These are phyloP conservation scores for Drosera spatulata DNA, from an alignment of 179 eudicot genomes.

Conservation along the genomic window DNA sequence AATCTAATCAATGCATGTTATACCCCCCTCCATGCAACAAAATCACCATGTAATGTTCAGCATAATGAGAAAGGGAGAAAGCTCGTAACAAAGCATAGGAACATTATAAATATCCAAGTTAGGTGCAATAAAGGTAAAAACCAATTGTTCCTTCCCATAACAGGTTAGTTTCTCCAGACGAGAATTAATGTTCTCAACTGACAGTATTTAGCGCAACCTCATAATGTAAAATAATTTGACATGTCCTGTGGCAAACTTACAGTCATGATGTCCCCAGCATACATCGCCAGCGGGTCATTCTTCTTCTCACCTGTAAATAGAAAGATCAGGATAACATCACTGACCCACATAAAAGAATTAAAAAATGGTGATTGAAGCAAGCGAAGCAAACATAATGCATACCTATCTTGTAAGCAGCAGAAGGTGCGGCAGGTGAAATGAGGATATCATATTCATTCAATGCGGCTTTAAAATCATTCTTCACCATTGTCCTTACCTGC, in stretches of 20 bases:
- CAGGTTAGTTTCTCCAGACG: neutral
- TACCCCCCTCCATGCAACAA: too few species aligned
- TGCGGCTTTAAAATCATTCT: conserved; percentile 72
- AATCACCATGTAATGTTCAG: too few species aligned
- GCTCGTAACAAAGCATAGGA: too few species aligned
- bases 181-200: neutral
- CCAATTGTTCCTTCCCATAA: too few species aligned
- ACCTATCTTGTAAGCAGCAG: conserved; percentile 92
- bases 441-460: conserved; percentile 72
- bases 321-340: conserved; percentile 1
- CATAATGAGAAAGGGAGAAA: too few species aligned
- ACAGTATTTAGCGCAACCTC: neutral
- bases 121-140: too few species aligned
- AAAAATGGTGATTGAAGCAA: neutral
- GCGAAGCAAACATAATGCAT: conserved; percentile 9
- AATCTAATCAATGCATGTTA: too few species aligned
- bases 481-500: conserved; percentile 86
- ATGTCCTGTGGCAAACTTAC: conserved; percentile 29
- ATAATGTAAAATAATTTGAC: neutral
- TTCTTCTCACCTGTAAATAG: conserved; percentile 73
- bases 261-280: conserved; percentile 97
- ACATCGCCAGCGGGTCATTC: conserved; percentile 92
- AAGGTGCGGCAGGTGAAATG: conserved; percentile 96
- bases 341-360: neutral
- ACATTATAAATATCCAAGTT: too few species aligned